phyloP scores from a whole-genome alignment of 1,284 basidiomycete genomes.

The Lignosus rhinocerotis region DNA sequence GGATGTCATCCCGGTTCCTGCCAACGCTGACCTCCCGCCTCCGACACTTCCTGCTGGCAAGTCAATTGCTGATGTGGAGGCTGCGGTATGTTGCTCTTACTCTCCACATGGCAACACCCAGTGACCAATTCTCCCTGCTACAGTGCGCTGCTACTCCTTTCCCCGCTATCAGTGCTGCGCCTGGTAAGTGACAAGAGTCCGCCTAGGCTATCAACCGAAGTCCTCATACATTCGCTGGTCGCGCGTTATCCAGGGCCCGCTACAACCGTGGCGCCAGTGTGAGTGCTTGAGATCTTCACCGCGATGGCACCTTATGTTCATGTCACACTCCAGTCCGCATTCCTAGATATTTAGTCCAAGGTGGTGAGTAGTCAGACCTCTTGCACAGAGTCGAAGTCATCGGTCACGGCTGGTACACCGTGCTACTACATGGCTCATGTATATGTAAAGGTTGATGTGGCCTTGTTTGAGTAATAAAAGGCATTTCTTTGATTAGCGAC shows the following conservation, averaged over 20 bases:
- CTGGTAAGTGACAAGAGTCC: background rate
- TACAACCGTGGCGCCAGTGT: background rate
- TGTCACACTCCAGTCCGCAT: background rate
- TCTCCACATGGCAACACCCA: background rate
- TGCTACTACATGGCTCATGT: too few species aligned
- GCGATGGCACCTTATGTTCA: background rate
- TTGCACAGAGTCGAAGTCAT: too few species aligned
- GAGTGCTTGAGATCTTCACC: background rate
- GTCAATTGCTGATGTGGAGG: slow-evolving; percentile 14
- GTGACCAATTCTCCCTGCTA: background rate
- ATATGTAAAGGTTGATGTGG: too few species aligned
- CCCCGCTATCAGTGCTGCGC: background rate
- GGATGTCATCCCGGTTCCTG: slow-evolving; percentile 34
- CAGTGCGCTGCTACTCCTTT: slow-evolving; percentile 7
- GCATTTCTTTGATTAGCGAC: too few species aligned
- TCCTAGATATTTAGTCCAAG: background rate
- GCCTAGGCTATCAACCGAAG: background rate
- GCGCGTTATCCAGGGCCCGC: background rate
- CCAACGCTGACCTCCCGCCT: slow-evolving; percentile 16
- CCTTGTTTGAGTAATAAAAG: too few species aligned
- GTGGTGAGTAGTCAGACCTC: too few species aligned
- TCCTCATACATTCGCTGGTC: background rate
- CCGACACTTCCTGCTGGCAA: slow-evolving; percentile 25
- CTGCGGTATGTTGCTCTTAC: slow-evolving; percentile 1
- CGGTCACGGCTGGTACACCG: too few species aligned